A percentile compares a stretch with the other conserved stretches of the same genome.
phyloP scores from a whole-genome alignment of 257 asterid genomes.

The Jacaranda mimosifolia region DNA sequence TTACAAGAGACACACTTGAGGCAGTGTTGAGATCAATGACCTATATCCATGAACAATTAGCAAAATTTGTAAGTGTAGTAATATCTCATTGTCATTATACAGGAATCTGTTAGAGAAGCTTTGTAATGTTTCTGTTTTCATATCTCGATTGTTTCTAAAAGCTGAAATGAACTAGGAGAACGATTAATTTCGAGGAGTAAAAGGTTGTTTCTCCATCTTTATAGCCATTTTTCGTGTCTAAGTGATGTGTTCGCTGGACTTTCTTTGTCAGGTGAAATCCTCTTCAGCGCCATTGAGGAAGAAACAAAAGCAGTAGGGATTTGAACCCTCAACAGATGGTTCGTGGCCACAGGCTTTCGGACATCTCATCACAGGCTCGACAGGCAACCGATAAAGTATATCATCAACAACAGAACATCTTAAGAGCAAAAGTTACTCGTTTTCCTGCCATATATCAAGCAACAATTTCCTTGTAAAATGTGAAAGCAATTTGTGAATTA shows the following conservation, averaged over 20 bases:
- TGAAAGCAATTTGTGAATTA: neutral
- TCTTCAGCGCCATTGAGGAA: slow-evolving; percentile 38
- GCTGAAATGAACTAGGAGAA: neutral
- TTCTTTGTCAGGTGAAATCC: slow-evolving; percentile 42
- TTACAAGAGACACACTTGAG: slow-evolving; percentile 52
- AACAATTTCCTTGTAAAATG: neutral
- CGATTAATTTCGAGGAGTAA: neutral
- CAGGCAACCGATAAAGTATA: neutral
- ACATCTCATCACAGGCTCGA: neutral
- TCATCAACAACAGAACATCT: neutral
- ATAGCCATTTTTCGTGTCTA: neutral
- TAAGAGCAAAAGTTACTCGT: neutral
- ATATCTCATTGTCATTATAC: neutral
- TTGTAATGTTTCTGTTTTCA: neutral
- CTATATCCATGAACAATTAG: slow-evolving; percentile 48
- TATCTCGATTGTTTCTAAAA: neutral
- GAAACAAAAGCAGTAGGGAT: slow-evolving; percentile 38
- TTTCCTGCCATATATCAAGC: slow-evolving; percentile 29
- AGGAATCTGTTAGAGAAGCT: neutral
- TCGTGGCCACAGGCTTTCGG: neutral
- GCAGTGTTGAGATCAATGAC: slow-evolving; percentile 57
- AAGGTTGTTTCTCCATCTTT: neutral
- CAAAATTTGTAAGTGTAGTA: slow-evolving; percentile 38
- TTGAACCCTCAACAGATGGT: neutral
- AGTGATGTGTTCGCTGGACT: neutral